A percentile compares a stretch with the other conserved stretches of the same genome.
Evolutionary conservation across 2,329 filamentous ascomycete genomes (phyloP).

Genomic region (Fusarium multiceps): DNA sequence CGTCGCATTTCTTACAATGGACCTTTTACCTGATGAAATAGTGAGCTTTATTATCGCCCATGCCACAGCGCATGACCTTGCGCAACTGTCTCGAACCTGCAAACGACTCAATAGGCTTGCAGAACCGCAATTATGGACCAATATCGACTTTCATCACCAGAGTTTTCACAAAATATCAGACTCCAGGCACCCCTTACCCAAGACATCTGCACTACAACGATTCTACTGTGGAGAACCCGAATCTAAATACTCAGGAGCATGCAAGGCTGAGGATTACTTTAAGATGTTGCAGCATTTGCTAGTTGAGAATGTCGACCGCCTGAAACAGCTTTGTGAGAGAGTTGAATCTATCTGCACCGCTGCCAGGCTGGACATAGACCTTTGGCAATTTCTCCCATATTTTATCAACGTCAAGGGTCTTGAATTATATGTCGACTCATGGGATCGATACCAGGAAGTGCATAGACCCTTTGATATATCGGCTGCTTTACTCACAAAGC

Average conservation of each 20-base stretch:
- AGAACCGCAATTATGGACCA: neutral
- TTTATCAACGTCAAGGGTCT: neutral
- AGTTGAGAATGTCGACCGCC: neutral
- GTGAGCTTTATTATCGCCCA: accelerated
- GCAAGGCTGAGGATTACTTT: neutral
- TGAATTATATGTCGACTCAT: neutral
- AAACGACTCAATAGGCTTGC: neutral
- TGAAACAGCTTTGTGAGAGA: neutral
- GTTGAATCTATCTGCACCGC: neutral
- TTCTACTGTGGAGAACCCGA: neutral
- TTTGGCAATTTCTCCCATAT: neutral
- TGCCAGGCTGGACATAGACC: accelerated
- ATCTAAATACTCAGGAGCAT: neutral
- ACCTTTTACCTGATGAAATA: neutral
- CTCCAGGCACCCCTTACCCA: neutral
- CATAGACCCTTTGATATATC: neutral
- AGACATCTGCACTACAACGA: neutral
- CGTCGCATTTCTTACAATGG: neutral
- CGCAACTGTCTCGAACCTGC: neutral
- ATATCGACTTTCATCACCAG: neutral
- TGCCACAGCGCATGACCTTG: neutral
- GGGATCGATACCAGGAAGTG: accelerated
- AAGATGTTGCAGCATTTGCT: neutral
- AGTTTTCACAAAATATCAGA: neutral
- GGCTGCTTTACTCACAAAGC: too few relatives aligned